Evolutionary conservation across 371 early-diverging fungal genomes (phyloP).

Genomic region (Lichtheimia ramosa): DNA sequence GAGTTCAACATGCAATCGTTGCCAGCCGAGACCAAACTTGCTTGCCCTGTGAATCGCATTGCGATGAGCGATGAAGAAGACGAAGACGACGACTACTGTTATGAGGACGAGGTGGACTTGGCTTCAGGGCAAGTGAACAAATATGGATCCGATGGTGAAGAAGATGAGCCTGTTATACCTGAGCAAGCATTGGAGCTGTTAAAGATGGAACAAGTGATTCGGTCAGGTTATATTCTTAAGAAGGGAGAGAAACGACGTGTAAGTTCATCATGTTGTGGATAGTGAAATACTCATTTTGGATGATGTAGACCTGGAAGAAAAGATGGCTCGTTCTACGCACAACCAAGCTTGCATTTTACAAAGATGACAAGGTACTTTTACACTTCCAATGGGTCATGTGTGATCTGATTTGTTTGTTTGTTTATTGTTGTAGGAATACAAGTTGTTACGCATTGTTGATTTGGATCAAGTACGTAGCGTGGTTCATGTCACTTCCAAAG

Average conservation of each 20-base stretch:
- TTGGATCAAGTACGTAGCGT: neutral
- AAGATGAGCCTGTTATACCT: neutral
- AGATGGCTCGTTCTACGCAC: neutral
- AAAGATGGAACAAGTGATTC: neutral
- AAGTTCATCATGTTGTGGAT: neutral
- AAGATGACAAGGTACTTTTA: neutral
- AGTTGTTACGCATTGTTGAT: neutral
- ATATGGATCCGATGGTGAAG: neutral
- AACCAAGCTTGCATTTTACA: constrained; percentile 1
- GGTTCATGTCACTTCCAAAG: neutral
- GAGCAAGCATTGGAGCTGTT: neutral
- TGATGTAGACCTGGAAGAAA: neutral
- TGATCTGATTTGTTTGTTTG: too few species aligned
- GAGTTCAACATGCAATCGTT: too few species aligned
- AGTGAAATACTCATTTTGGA: neutral
- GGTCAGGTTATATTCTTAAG: neutral
- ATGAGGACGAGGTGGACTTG: neutral
- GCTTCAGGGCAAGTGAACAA: neutral
- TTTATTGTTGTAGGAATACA: neutral
- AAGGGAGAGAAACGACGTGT: neutral
- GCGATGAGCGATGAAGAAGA: neutral
- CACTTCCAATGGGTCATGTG: too few species aligned
- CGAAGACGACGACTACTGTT: neutral
- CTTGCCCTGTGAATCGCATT: too few species aligned
- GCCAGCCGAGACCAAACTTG: too few species aligned